Percentiles rank a stretch among this genome's conserved stretches.
These are phyloP conservation scores for Saitozyma sp. DNA, from an alignment of 768 basidiomycete species.

Conservation along the genomic window DNA sequence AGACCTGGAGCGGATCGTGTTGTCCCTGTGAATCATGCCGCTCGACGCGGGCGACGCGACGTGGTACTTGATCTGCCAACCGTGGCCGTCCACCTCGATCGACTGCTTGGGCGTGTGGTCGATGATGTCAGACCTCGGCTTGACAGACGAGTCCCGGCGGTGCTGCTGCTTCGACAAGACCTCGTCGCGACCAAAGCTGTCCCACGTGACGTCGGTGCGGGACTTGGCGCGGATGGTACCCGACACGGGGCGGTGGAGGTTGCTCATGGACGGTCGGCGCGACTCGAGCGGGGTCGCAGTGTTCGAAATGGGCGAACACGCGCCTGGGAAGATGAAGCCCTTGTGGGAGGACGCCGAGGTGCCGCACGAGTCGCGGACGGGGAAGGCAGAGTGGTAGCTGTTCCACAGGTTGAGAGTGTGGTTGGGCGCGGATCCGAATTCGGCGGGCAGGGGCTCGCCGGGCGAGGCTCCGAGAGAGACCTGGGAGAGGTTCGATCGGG, in stretches of 20 bases:
- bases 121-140: slow-evolving; percentile 8
- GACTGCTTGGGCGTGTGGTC: slow-evolving; percentile 39
- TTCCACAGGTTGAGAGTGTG: slow-evolving; percentile 37
- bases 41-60: neutral
- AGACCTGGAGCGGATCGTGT: slow-evolving; percentile 9
- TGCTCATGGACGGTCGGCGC: slow-evolving; percentile 1
- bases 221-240: slow-evolving; percentile 38
- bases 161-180: slow-evolving; percentile 6
- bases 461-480: slow-evolving; percentile 29
- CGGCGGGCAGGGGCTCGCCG: slow-evolving; percentile 21
- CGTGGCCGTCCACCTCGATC: slow-evolving; percentile 27
- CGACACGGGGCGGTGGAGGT: slow-evolving; percentile 15
- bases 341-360: slow-evolving; percentile 26
- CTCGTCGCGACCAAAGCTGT: slow-evolving; percentile 33
- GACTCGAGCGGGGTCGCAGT: slow-evolving; percentile 1
- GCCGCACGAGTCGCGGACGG: slow-evolving; percentile 22
- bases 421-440: slow-evolving; percentile 37
- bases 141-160: neutral
- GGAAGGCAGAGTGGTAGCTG: slow-evolving; percentile 37
- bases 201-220: slow-evolving; percentile 34
- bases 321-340: slow-evolving; percentile 26
- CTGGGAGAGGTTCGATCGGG: slow-evolving; percentile 38
- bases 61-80: slow-evolving; percentile 35
- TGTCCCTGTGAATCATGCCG: slow-evolving; percentile 1
- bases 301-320: slow-evolving; percentile 15